phyloP scores from a whole-genome alignment of 345 rosid genomes.

The Adansonia digitata region DNA sequence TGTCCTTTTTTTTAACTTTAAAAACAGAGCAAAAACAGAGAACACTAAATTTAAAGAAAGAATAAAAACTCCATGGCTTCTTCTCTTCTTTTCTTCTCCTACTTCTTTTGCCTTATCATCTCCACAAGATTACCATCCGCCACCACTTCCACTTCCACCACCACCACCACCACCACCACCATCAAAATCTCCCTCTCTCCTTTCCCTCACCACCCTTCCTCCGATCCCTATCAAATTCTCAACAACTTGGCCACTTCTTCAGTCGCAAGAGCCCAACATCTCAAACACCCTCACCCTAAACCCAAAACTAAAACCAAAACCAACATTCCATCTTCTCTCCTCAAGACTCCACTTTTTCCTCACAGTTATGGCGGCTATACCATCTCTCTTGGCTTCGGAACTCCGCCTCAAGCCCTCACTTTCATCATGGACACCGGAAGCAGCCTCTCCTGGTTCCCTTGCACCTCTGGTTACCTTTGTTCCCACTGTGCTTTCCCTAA shows the following conservation, averaged over 20 bases:
- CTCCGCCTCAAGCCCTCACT: conserved; percentile 56
- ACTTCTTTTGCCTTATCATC: neutral
- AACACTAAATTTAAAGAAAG: neutral
- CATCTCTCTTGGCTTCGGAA: conserved; percentile 70
- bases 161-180: conserved; percentile 29
- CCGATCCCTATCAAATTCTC: neutral
- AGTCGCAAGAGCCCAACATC: neutral
- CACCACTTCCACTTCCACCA: neutral
- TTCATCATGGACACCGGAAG: conserved; percentile 82
- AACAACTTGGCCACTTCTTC: conserved; percentile 2
- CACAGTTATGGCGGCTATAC: conserved; percentile 81
- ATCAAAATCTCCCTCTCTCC: neutral
- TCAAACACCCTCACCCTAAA: neutral
- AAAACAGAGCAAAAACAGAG: neutral
- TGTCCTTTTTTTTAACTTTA: neutral
- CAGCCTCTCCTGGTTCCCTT: conserved; percentile 86
- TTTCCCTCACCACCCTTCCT: neutral
- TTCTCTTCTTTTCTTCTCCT: neutral
- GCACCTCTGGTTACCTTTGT: conserved; percentile 68
- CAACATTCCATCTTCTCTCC: conserved; percentile 15
- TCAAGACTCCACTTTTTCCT: conserved; percentile 46
- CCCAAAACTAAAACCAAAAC: neutral
- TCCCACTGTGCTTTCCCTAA: conserved; percentile 44
- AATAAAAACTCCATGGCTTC: neutral
- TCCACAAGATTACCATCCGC: neutral